These are phyloP conservation scores for Metschnikowia lochheadii DNA, from an alignment of 805 yeast genomes.

Conservation along the genomic window DNA sequence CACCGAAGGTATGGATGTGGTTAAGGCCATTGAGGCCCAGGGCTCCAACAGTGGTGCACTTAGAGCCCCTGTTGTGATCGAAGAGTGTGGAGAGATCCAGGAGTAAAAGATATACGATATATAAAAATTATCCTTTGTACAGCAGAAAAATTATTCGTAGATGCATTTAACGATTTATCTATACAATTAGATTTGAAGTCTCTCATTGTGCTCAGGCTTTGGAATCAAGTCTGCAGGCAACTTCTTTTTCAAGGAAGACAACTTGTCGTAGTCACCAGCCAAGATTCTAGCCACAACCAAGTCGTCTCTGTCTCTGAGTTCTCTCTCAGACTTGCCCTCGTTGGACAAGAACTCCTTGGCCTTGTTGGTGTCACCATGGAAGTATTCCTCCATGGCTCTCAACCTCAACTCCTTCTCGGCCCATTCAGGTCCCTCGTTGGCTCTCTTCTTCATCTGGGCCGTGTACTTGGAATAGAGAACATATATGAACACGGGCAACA, in stretches of 20 bases:
- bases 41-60: conserved; percentile 22
- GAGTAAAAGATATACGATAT: conserved; percentile 8
- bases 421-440: conserved; percentile 59
- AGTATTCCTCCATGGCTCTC: conserved; percentile 65
- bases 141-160: neutral
- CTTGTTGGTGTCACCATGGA: conserved; percentile 47
- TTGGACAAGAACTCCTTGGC: conserved; percentile 53
- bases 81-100: conserved; percentile 26
- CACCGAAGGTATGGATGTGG: conserved; percentile 23
- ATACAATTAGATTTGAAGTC: conserved; percentile 28
- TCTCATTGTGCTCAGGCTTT: conserved; percentile 30
- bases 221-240: conserved; percentile 37
- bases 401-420: conserved; percentile 77
- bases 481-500: conserved; percentile 64
- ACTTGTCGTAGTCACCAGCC: conserved; percentile 78
- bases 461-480: conserved; percentile 49
- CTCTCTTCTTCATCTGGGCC: conserved; percentile 39
- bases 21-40: conserved; percentile 23
- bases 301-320: conserved; percentile 65
- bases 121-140: neutral
- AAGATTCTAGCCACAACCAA: conserved; percentile 76
- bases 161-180: conserved; percentile 5
- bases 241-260: conserved; percentile 54
- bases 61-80: conserved; percentile 20
- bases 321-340: conserved; percentile 50